Base-by-base conservation (phyloP, 2,329 filamentous ascomycete species). In the Exophiala sideris region DNA sequence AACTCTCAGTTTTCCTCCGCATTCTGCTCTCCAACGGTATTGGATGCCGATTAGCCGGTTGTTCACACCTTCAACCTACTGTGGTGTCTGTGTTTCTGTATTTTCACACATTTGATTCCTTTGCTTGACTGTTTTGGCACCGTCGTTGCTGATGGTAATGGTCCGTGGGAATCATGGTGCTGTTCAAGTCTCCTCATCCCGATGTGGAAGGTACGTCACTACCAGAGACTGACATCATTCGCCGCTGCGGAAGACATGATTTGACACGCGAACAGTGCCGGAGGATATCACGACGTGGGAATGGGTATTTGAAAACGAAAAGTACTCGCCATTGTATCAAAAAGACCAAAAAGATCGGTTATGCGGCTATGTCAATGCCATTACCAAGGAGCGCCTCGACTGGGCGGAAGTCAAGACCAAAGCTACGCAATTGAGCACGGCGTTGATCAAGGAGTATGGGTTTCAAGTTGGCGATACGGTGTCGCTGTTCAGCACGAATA, bases 401-500 rank as follows among this genome's bases (percentile, higher is more conserved):
- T 87, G 78, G 73, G 68, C 69, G 9, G 69, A 82, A 14, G 76
- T 86, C 44, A 84, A 82, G 61, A 70, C 75, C 2, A 75, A 77
- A 44, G 78, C 82, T 0, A 84, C 77, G 0, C 73, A 79, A 52
- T 72, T 87, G 16, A 84, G 82, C 1, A 86, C 83, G 0, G 80
- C 82, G 0, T 70, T 87, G 16, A 75, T 79, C 9, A 78, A 73
- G 52, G 74, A 78, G 8, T 80, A 82, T 69, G 78, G 76, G 1
- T 71, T 87, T 32, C 63, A 75, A 40, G 63, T 73, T 7, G 79
- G 78, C 2, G 74, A 87, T 3, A 82, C 80, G 0, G 77, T 86
- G 1, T 75, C 80, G 0, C 68, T 87, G 2, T 87, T 85, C 69
- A 79, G 78, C 50, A 79, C 79, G 18, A 87, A 87, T 62, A 83